These are phyloP conservation scores for Aspergillus flavus DNA, from an alignment of 2,329 filamentous ascomycete genomes.

Conservation along the genomic window DNA sequence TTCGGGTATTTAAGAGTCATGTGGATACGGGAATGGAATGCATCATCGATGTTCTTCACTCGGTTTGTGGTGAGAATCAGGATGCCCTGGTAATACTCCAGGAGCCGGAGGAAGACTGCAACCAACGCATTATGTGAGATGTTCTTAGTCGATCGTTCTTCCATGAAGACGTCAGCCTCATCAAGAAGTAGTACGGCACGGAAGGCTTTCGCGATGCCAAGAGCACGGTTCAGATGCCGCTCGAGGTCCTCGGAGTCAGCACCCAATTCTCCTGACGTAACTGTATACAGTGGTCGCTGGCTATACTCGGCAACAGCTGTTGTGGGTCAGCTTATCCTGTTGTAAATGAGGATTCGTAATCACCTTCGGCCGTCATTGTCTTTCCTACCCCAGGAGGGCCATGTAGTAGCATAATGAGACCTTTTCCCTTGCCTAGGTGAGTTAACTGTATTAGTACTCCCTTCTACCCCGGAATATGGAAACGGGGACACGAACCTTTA, in stretches of 20 bases:
- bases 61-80: slow-evolving; percentile 5
- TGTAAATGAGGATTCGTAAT: neutral
- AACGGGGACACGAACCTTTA: neutral
- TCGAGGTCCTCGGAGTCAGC: slow-evolving; percentile 9
- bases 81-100: slow-evolving; percentile 9
- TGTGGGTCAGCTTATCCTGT: neutral
- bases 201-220: slow-evolving; percentile 9
- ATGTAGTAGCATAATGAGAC: slow-evolving; percentile 5
- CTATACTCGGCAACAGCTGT: slow-evolving; percentile 11
- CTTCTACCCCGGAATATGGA: neutral
- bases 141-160: neutral
- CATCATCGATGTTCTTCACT: neutral
- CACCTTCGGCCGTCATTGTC: slow-evolving; percentile 10
- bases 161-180: slow-evolving; percentile 17
- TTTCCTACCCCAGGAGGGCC: slow-evolving; percentile 10
- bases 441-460: neutral
- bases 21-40: slow-evolving; percentile 4
- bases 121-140: neutral
- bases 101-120: neutral
- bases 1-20: neutral
- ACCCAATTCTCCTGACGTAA: slow-evolving; percentile 9
- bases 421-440: neutral
- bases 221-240: slow-evolving; percentile 4
- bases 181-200: slow-evolving; percentile 16
- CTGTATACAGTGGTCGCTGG: neutral